Evolutionary conservation across 495 filamentous ascomycete species (phyloP), one percentile per base, ranked within the genome.

Genomic region (Physcia stellaris): DNA sequence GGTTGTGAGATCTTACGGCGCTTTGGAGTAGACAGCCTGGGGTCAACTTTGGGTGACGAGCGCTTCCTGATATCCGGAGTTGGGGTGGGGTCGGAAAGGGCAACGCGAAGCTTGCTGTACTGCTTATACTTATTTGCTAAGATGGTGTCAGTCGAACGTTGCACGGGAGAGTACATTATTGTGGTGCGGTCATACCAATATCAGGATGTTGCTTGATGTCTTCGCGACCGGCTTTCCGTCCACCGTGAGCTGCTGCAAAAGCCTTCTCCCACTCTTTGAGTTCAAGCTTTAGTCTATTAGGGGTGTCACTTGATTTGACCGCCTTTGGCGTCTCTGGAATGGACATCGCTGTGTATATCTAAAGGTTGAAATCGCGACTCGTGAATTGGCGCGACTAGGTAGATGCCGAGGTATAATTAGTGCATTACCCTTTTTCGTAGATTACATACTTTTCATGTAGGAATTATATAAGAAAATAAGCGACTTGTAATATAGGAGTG

Each of bases 111-210:
- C 39, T 74, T 78, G 43, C 73, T 75, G 64, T 96, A 98, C 45
- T 84, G 75, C 50, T 87, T 94, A 60, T 98, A 95, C 61, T 95
- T 94, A 2, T 70, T 64, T 27, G 84, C 86, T 92, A 44, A 23
- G 45, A 18, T 6, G 6, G 19, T 23, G 6, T 33, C 30, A 16
- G 30, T 46, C 21, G 15, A 24, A 12, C n/a, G 24, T 12, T 47
- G 40, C 3, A 5, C 24, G 19, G 12, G 6, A 11, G 10, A 15
- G 9, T 22, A n/a, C 12, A 37, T 23, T n/a, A n/a, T n/a, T n/a
- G 18, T 29, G 16, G 31, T 18, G 32, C 7, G 7, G 32, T 42
- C 60, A 23, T 68, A 93, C 86, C 81, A 49, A 95, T 94, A 2
- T 71, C 72, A 6, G 74, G 73, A 48, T 86, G 75, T 41, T 77